Evolutionary conservation across 371 early-diverging fungal species (phyloP).

Genomic region (Lichtheimia ramosa): DNA sequence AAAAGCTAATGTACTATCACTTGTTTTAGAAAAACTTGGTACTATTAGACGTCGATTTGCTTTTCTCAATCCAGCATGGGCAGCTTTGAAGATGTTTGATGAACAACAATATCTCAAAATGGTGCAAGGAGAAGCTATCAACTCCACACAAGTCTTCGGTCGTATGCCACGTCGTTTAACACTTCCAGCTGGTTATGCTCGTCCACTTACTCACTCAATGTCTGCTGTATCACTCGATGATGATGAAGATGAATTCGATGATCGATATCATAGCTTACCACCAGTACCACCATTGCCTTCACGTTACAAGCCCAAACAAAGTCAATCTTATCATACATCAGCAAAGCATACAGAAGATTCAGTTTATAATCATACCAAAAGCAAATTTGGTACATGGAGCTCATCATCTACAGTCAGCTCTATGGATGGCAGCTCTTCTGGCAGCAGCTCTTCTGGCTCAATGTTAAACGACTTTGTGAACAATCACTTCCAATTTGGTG

Average conservation of each 20-base stretch:
- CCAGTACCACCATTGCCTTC: background rate
- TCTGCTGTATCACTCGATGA: background rate
- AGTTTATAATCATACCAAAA: background rate
- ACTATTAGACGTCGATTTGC: slow-evolving; percentile 23
- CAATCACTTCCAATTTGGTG: slow-evolving; percentile 7
- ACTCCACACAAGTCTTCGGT: slow-evolving; percentile 17
- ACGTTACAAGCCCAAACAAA: slow-evolving; percentile 1
- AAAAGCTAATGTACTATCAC: too few relatives aligned
- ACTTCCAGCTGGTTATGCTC: slow-evolving; percentile 7
- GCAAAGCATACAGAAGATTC: background rate
- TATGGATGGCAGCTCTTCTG: background rate
- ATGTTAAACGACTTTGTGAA: slow-evolving; percentile 4
- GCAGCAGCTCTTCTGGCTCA: slow-evolving; percentile 6
- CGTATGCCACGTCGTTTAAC: slow-evolving; percentile 20
- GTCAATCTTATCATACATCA: background rate
- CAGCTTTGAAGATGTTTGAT: slow-evolving; percentile 33
- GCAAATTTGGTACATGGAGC: slow-evolving; percentile 3
- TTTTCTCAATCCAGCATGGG: slow-evolving; percentile 30
- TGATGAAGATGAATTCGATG: background rate
- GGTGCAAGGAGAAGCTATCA: slow-evolving; percentile 23
- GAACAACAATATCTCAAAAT: slow-evolving; percentile 27
- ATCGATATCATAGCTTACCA: too few relatives aligned
- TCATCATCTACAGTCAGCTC: background rate
- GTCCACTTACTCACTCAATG: background rate
- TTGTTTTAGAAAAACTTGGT: slow-evolving; percentile 19